Evolutionary conservation across 352 stramenopile species (phyloP).

Genomic region (Globisporangium spiculum): DNA sequence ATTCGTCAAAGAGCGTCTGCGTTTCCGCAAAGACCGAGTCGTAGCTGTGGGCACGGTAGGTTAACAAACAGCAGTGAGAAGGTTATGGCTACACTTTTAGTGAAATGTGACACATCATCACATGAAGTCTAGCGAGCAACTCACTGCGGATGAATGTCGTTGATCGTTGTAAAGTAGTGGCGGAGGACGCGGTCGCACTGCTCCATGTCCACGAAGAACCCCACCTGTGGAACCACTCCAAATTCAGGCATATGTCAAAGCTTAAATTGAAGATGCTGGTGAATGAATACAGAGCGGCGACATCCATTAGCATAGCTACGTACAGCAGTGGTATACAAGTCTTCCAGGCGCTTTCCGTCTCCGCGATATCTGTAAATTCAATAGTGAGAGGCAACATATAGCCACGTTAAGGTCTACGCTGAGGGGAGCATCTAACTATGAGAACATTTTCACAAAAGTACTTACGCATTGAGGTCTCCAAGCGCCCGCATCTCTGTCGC

Average conservation of each 20-base stretch:
- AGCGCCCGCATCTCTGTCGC: slow-evolving; percentile 31
- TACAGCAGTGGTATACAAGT: slow-evolving; percentile 20
- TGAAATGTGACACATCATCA: neutral
- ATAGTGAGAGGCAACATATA: neutral
- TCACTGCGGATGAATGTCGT: slow-evolving; percentile 77
- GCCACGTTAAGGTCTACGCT: neutral
- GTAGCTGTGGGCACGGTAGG: slow-evolving; percentile 32
- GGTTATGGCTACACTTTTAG: neutral
- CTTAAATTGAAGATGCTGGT: too few relatives aligned
- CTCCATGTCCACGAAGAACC: slow-evolving; percentile 87
- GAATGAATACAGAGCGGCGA: neutral
- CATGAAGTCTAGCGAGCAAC: slow-evolving; percentile 1
- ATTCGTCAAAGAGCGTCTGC: slow-evolving; percentile 74
- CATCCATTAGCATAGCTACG: neutral
- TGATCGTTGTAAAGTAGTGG: slow-evolving; percentile 81
- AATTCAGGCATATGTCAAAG: too few relatives aligned
- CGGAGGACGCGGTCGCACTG: slow-evolving; percentile 80
- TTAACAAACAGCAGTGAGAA: neutral
- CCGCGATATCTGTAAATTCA: neutral
- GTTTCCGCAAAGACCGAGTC: slow-evolving; percentile 62
- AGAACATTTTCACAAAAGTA: neutral
- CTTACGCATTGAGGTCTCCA: slow-evolving; percentile 1
- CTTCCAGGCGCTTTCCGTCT: slow-evolving; percentile 15
- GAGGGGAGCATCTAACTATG: too few relatives aligned
- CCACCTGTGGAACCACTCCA: slow-evolving; percentile 31